Percentiles rank a stretch among this genome's conserved stretches.
phyloP scores from a whole-genome alignment of 2,329 filamentous ascomycete species.

The Pseudopyricularia cyperi region DNA sequence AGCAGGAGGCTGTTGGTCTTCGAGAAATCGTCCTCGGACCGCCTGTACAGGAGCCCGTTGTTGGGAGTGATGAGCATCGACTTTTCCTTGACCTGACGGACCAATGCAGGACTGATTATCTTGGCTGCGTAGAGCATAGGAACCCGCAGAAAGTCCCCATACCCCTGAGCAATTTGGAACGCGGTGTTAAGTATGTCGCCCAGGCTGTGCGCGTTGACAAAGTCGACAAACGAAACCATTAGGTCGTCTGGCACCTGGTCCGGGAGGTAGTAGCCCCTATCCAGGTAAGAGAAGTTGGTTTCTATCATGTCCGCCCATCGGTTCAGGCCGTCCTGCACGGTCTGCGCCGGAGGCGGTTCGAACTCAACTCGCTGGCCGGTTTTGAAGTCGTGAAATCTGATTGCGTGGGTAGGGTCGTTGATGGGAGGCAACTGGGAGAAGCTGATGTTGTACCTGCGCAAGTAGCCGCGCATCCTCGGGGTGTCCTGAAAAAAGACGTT shows the following conservation, averaged over 20 bases:
- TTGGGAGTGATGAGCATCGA: constrained; percentile 2
- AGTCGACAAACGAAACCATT: not conserved
- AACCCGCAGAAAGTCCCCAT: constrained; percentile 1
- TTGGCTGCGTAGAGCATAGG: constrained; percentile 5
- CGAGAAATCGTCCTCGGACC: not conserved
- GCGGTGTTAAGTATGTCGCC: constrained; percentile 4
- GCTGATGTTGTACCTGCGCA: constrained; percentile 15
- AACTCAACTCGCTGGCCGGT: constrained; percentile 1
- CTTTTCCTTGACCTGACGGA: not conserved
- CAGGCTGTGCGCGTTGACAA: not conserved
- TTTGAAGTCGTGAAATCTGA: not conserved
- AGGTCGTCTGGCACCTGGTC: constrained; percentile 5
- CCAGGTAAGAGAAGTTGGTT: constrained; percentile 3
- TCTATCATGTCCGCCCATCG: not conserved
- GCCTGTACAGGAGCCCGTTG: constrained; percentile 3
- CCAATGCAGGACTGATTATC: not conserved
- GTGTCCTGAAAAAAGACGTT: constrained; percentile 9
- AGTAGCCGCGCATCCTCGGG: constrained; percentile 27
- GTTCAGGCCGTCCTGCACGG: not conserved
- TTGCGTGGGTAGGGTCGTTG: constrained; percentile 15
- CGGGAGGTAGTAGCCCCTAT: constrained; percentile 6
- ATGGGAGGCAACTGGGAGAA: constrained; percentile 21
- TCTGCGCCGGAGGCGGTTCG: not conserved
- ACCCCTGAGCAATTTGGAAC: not conserved
- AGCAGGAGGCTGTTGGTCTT: constrained; percentile 2